A percentile compares a stretch with the other conserved stretches of the same genome.
Evolutionary conservation across 2,329 filamentous ascomycete species (phyloP).

Genomic region (Diaporthe humulicola): DNA sequence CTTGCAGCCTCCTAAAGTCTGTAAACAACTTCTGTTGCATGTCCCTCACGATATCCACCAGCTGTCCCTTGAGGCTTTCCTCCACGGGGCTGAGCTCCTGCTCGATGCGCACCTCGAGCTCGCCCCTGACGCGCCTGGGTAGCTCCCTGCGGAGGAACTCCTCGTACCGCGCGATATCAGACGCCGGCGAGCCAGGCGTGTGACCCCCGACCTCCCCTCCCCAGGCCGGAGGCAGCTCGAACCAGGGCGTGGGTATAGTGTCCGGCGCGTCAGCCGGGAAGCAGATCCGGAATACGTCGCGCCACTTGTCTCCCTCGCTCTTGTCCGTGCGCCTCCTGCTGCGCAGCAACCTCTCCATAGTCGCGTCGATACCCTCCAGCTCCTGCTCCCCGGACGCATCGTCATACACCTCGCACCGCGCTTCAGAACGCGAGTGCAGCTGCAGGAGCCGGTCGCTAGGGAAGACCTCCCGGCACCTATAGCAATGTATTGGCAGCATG

Average conservation of each 20-base stretch:
- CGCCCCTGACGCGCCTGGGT: constrained; percentile 37
- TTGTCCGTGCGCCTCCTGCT: constrained; percentile 35
- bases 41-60: constrained; percentile 40
- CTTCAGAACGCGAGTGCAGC: constrained; percentile 31
- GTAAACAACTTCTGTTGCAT: constrained; percentile 39
- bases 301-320: constrained; percentile 40
- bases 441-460: constrained; percentile 31
- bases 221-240: constrained; percentile 27
- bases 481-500: constrained; percentile 37
- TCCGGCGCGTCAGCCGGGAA: constrained; percentile 38
- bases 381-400: not conserved
- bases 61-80: constrained; percentile 37
- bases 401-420: constrained; percentile 34
- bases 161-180: constrained; percentile 38
- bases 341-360: constrained; percentile 33
- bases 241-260: constrained; percentile 39
- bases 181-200: not conserved
- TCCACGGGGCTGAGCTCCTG: constrained; percentile 37
- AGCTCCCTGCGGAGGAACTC: constrained; percentile 38
- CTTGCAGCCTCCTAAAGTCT: constrained; percentile 32
- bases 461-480: constrained; percentile 39
- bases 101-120: constrained; percentile 39
- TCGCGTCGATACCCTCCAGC: constrained; percentile 37
- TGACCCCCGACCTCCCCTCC: not conserved
- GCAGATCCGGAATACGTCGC: constrained; percentile 38